Conservation (phyloP, 208 protist genomes). For the Trypanosoma avium region DNA sequence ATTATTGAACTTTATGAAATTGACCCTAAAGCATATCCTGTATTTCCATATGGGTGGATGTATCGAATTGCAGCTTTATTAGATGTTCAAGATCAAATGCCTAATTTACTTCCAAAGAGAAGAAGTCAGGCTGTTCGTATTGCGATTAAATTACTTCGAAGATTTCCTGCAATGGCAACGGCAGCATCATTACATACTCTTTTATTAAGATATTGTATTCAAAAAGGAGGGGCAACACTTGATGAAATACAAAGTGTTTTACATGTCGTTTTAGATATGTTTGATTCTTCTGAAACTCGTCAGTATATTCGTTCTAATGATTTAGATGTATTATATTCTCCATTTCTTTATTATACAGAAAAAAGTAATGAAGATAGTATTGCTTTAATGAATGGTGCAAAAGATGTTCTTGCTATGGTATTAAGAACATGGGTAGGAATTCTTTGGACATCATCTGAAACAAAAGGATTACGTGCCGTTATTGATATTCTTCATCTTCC, state of each 20-base stretch:
- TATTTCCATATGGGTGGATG: slow-evolving; percentile 79
- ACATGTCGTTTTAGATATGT: slow-evolving; percentile 54
- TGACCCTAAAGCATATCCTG: slow-evolving; percentile 47
- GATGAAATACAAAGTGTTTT: slow-evolving; percentile 72
- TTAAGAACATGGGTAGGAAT: slow-evolving; percentile 75
- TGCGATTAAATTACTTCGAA: slow-evolving; percentile 47
- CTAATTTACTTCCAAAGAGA: slow-evolving; percentile 53
- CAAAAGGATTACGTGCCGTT: slow-evolving; percentile 70
- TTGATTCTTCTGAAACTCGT: slow-evolving; percentile 62
- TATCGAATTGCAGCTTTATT: slow-evolving; percentile 74
- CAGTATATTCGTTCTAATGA: slow-evolving; percentile 74
- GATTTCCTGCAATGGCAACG: slow-evolving; percentile 32
- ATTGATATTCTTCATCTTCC: slow-evolving; percentile 86
- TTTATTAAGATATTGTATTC: slow-evolving; percentile 68
- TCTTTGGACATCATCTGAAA: slow-evolving; percentile 74
- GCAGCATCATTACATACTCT: slow-evolving; percentile 46
- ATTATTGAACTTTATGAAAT: slow-evolving; percentile 48
- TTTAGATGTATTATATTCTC: slow-evolving; percentile 71
- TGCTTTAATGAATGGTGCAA: slow-evolving; percentile 68
- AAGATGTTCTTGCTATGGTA: slow-evolving; percentile 72
- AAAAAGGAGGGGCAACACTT: slow-evolving; percentile 47
- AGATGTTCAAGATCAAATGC: slow-evolving; percentile 39
- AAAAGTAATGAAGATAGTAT: slow-evolving; percentile 31
- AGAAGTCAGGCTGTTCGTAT: slow-evolving; percentile 53
- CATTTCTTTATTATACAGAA: slow-evolving; percentile 57